A percentile compares a stretch with the other conserved stretches of the same genome.
These are phyloP conservation scores for Royoungia palumana DNA, from an alignment of 768 basidiomycete genomes.

Conservation along the genomic window DNA sequence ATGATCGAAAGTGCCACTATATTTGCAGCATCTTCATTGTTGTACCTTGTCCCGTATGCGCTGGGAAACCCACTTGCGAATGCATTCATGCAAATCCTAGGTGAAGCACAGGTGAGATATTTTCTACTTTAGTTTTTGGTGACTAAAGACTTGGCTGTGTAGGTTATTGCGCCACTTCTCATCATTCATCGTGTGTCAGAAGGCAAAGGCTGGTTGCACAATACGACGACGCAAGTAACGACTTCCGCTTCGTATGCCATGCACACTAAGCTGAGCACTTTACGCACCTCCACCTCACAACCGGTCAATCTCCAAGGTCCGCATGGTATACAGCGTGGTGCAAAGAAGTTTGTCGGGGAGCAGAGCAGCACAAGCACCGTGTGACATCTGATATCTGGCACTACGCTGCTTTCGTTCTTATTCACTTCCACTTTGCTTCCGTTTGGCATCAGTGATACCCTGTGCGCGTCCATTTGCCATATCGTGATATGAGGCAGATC, in stretches of 20 bases:
- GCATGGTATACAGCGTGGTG: not conserved
- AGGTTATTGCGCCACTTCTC: conserved; percentile 47
- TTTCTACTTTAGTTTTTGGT: not conserved
- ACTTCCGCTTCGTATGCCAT: conserved; percentile 4
- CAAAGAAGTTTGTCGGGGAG: conserved; percentile 5
- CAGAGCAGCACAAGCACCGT: conserved; percentile 1
- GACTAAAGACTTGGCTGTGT: too few species aligned
- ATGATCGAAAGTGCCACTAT: conserved; percentile 34
- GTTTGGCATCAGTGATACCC: too few species aligned
- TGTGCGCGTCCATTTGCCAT: too few species aligned
- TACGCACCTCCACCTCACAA: not conserved
- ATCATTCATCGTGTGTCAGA: conserved; percentile 48
- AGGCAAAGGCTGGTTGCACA: conserved; percentile 41
- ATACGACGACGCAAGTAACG: conserved; percentile 10
- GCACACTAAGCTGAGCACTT: conserved; percentile 11
- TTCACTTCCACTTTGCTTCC: too few species aligned
- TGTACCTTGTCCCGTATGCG: conserved; percentile 32
- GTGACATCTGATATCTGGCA: not conserved
- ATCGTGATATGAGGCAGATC: too few species aligned
- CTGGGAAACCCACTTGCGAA: conserved; percentile 22
- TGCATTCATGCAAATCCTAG: conserved; percentile 31
- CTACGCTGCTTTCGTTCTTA: not conserved
- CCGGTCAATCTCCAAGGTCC: conserved; percentile 10
- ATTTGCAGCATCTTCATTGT: conserved; percentile 30
- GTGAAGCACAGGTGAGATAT: conserved; percentile 29